Conservation (phyloP, 106 monocot genomes). For the Phalaenopsis equestris region DNA sequence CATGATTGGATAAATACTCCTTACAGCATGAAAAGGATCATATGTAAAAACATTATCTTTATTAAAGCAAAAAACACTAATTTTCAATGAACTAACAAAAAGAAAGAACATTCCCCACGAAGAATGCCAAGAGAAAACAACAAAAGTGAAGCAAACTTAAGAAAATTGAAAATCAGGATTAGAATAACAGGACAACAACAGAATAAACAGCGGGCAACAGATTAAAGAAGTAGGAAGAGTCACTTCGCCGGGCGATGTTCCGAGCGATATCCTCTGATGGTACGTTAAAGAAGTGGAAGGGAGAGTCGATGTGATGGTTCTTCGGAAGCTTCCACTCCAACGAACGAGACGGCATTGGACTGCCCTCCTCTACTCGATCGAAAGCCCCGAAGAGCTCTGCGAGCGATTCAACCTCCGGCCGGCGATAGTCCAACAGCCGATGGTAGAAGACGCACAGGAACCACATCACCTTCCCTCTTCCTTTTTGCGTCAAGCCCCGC, state of each 20-base stretch:
- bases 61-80: no score
- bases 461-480: no score
- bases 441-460: conserved; percentile 92
- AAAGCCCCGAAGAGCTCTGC: conserved; percentile 71
- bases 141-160: neutral
- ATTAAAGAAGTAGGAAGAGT: neutral
- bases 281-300: conserved; percentile 85
- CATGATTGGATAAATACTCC: neutral
- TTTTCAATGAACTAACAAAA: neutral
- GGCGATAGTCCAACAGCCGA: conserved; percentile 76
- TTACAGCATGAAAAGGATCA: neutral
- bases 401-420: conserved; percentile 88
- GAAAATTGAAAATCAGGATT: neutral
- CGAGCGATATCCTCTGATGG: conserved; percentile 76
- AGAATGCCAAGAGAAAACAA: neutral
- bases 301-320: conserved; percentile 78
- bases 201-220: neutral
- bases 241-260: conserved; percentile 83
- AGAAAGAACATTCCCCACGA: neutral
- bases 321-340: conserved; percentile 86
- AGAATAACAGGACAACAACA: neutral
- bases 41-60: neutral
- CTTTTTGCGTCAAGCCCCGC: no score
- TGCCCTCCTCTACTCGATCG: conserved; percentile 1
- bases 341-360: neutral